These are phyloP conservation scores for Sugiyamaella mastotermitis DNA, from an alignment of 805 yeast genomes.

Conservation along the genomic window DNA sequence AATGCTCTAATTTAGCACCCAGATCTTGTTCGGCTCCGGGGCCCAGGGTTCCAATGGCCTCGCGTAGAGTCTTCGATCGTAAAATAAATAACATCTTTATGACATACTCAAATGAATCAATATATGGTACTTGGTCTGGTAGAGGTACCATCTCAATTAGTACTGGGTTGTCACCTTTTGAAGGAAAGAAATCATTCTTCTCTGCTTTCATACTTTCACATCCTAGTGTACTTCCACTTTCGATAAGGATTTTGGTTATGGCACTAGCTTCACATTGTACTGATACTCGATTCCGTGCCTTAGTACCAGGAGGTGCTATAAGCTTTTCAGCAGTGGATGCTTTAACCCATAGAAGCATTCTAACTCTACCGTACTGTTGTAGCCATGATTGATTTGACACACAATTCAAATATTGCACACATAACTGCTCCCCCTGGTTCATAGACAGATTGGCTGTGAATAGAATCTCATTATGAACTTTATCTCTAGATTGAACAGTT, in stretches of 20 bases:
- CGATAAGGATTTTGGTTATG: conserved; percentile 51
- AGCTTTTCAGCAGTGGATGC: conserved; percentile 57
- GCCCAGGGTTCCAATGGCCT: conserved; percentile 53
- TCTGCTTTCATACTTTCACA: not conserved
- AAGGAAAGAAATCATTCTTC: conserved; percentile 13
- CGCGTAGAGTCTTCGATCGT: conserved; percentile 39
- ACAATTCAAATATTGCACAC: conserved; percentile 72
- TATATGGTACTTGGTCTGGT: conserved; percentile 36
- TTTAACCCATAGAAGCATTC: conserved; percentile 66
- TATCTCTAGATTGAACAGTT: conserved; percentile 29
- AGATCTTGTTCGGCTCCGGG: conserved; percentile 63
- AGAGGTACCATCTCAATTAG: conserved; percentile 54
- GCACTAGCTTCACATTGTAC: conserved; percentile 60
- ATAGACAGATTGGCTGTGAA: conserved; percentile 55
- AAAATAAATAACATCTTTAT: conserved; percentile 53
- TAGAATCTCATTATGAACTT: conserved; percentile 48
- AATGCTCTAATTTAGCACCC: conserved; percentile 26
- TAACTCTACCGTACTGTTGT: conserved; percentile 63
- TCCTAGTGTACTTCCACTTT: not conserved
- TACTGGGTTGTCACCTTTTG: conserved; percentile 30
- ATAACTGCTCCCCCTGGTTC: conserved; percentile 55
- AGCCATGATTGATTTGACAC: conserved; percentile 68
- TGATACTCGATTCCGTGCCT: conserved; percentile 55
- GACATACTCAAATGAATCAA: conserved; percentile 62
- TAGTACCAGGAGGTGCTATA: conserved; percentile 47